A percentile compares a stretch with the other conserved stretches of the same genome.
These are phyloP conservation scores for Suillus hirtellus DNA, from an alignment of 768 basidiomycete genomes.

Conservation along the genomic window DNA sequence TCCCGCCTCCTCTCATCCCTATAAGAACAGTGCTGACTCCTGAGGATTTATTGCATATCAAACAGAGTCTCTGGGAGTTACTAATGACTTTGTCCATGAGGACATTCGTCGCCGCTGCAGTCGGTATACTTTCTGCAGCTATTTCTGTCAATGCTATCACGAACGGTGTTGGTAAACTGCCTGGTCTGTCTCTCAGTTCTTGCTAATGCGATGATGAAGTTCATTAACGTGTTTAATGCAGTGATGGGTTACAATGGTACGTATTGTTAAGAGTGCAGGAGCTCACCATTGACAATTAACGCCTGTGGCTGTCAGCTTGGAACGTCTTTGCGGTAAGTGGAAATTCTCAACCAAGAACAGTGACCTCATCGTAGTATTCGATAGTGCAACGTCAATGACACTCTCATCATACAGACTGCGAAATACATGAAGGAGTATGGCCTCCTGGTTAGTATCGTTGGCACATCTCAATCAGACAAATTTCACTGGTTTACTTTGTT, in stretches of 20 bases:
- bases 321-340: constrained; percentile 59
- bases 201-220: neutral
- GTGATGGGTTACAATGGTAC: constrained; percentile 35
- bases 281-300: neutral
- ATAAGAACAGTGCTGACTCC: constrained; percentile 14
- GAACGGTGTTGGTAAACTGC: constrained; percentile 34
- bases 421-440: constrained; percentile 52
- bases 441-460: constrained; percentile 38
- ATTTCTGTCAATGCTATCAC: constrained; percentile 21
- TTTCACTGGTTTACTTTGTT: constrained; percentile 12
- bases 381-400: constrained; percentile 60
- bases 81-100: constrained; percentile 17
- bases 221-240: constrained; percentile 17
- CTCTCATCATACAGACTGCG: constrained; percentile 49
- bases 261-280: neutral
- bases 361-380: constrained; percentile 5
- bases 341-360: neutral
- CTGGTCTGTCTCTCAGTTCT: constrained; percentile 21
- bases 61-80: neutral
- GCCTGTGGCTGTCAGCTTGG: constrained; percentile 48
- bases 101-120: constrained; percentile 2
- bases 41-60: neutral
- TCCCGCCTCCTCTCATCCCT: constrained; percentile 10
- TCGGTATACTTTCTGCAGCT: constrained; percentile 17
- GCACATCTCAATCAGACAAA: neutral